Percentiles rank a stretch among this genome's conserved stretches.
Conservation (phyloP, 345 rosid species). For the Anacardium occidentale region DNA sequence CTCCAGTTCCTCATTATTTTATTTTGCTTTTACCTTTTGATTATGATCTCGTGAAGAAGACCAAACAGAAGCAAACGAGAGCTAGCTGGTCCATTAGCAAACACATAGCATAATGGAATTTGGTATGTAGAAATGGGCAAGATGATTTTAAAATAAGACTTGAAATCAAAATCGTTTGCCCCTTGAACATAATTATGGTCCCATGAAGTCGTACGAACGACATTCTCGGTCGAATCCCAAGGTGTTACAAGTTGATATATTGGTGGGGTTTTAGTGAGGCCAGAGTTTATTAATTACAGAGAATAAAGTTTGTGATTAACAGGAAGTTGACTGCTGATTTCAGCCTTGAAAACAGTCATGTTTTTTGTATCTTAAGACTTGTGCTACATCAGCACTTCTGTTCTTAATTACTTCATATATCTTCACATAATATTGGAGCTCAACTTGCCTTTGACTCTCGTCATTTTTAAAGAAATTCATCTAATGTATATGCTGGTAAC, state of each 20-base stretch:
- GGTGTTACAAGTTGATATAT: conserved; percentile 19
- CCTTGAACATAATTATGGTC: conserved; percentile 14
- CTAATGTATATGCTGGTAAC: too few relatives aligned
- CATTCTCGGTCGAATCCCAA: conserved; percentile 34
- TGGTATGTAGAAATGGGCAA: neutral
- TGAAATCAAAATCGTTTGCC: conserved; percentile 34
- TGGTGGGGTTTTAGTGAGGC: conserved; percentile 20
- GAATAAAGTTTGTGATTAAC: conserved; percentile 17
- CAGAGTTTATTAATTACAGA: conserved; percentile 1
- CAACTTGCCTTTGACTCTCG: too few relatives aligned
- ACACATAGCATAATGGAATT: neutral
- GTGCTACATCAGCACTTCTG: neutral
- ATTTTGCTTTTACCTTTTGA: neutral
- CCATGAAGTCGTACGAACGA: conserved; percentile 30
- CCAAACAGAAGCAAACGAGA: neutral
- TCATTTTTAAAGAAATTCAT: too few relatives aligned
- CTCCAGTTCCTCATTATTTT: neutral
- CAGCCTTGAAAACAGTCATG: conserved; percentile 13
- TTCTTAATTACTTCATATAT: neutral
- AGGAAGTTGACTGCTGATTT: conserved; percentile 15
- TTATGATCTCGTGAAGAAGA: neutral
- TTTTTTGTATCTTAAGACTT: neutral
- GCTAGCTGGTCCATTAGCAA: neutral
- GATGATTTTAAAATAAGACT: neutral
- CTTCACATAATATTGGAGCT: neutral